These are phyloP conservation scores for Cyathus striatus DNA, from an alignment of 768 basidiomycete species.

Conservation along the genomic window DNA sequence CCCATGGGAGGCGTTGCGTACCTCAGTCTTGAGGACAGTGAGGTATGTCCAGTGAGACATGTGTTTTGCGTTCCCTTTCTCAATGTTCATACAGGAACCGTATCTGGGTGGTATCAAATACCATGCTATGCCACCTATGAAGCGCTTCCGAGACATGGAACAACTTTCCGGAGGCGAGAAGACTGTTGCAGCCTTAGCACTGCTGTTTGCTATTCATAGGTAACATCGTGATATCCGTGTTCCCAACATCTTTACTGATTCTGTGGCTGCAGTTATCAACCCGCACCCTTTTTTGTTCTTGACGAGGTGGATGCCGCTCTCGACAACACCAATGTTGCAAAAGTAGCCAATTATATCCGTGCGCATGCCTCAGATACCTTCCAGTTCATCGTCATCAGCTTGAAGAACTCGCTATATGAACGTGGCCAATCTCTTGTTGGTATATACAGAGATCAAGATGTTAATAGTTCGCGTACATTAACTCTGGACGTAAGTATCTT, in stretches of 20 bases:
- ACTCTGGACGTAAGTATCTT: conserved; percentile 74
- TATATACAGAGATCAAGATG: conserved; percentile 90
- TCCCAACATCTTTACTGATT: not conserved
- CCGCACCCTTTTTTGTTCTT: conserved; percentile 96
- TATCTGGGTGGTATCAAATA: conserved; percentile 77
- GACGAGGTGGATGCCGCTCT: conserved; percentile 98
- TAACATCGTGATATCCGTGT: conserved; percentile 17
- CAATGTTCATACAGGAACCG: conserved; percentile 19
- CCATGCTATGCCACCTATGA: conserved; percentile 99
- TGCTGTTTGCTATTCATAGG: conserved; percentile 97
- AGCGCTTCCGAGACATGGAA: conserved; percentile 98
- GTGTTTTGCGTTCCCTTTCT: not conserved
- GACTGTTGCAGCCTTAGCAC: conserved; percentile 94
- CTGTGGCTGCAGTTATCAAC: conserved; percentile 66
- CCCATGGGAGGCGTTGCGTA: conserved; percentile 97
- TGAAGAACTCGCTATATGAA: conserved; percentile 92
- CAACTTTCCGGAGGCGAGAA: conserved; percentile 98
- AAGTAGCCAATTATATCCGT: conserved; percentile 91
- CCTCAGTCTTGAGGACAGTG: conserved; percentile 91
- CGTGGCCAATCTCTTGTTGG: conserved; percentile 88
- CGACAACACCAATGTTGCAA: conserved; percentile 98
- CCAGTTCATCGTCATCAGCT: conserved; percentile 96
- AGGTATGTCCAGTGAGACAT: conserved; percentile 43
- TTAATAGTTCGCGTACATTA: conserved; percentile 87
- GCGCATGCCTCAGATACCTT: conserved; percentile 78